Conservation (phyloP, 805 yeast species). For the Soucietia sequanensis region DNA sequence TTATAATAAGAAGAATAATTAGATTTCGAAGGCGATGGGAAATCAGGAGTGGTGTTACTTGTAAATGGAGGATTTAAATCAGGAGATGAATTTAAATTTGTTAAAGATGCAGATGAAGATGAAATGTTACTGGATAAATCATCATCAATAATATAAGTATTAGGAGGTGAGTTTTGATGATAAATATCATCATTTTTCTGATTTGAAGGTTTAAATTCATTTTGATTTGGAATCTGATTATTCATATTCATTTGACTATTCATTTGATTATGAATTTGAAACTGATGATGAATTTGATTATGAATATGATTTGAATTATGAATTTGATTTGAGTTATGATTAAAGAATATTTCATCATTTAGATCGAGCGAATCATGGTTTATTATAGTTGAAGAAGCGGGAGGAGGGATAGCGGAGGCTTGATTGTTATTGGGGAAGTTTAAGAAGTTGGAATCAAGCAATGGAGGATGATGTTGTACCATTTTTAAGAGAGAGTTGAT, state of each 20-base stretch:
- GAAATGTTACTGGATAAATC: not conserved
- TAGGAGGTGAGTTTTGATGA: slow-evolving; percentile 1
- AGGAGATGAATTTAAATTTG: slow-evolving; percentile 1
- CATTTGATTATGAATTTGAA: no score
- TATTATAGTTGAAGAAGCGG: slow-evolving; percentile 13
- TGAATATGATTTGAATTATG: not conserved
- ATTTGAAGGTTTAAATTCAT: no score
- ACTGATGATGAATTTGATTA: no score
- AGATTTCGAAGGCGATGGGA: slow-evolving; percentile 9
- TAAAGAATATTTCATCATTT: slow-evolving; percentile 25
- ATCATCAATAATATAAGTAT: no score
- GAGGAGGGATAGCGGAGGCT: slow-evolving; percentile 13
- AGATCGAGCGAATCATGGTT: slow-evolving; percentile 18
- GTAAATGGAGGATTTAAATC: not conserved
- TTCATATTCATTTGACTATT: no score
- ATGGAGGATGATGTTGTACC: no score
- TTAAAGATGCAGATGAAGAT: slow-evolving; percentile 1
- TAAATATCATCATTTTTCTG: no score
- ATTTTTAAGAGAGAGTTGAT: no score
- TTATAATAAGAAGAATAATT: slow-evolving; percentile 2
- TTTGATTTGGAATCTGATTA: no score
- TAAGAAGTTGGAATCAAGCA: no score
- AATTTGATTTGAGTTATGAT: slow-evolving; percentile 9
- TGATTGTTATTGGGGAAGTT: no score
- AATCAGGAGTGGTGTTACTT: slow-evolving; percentile 7